Evolutionary conservation across 78 protist species (phyloP).

Genomic region (Isochrysis galbana): DNA sequence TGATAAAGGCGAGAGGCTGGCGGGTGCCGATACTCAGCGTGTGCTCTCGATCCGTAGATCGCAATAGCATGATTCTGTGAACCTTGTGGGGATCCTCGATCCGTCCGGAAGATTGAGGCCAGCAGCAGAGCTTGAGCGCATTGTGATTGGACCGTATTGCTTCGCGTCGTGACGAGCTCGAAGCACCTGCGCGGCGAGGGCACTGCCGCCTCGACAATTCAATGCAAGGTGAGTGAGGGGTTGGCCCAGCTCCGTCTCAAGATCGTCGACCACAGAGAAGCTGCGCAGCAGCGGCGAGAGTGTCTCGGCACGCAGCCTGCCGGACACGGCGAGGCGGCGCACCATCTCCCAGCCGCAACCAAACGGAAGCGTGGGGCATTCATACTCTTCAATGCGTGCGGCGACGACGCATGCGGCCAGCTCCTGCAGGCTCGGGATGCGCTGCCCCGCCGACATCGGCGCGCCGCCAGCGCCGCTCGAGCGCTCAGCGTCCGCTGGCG

Average conservation of each 20-base stretch:
- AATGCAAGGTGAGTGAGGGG: background rate
- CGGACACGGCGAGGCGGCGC: background rate
- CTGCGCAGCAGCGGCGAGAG: background rate
- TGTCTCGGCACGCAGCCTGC: background rate
- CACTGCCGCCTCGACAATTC: background rate
- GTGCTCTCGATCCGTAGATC: too few relatives aligned
- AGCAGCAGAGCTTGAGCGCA: too few relatives aligned
- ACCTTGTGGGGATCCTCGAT: too few relatives aligned
- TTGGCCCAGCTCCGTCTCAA: background rate
- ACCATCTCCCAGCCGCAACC: background rate
- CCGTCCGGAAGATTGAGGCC: too few relatives aligned
- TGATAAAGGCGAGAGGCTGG: too few relatives aligned
- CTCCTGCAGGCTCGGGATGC: background rate
- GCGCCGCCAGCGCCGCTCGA: too few relatives aligned
- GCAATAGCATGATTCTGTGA: too few relatives aligned
- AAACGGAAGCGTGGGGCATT: background rate
- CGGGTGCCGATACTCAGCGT: too few relatives aligned
- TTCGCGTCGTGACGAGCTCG: too few relatives aligned
- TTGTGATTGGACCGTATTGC: too few relatives aligned
- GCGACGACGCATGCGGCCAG: background rate
- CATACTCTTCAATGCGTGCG: background rate
- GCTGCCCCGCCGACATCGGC: too few relatives aligned
- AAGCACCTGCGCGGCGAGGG: background rate
- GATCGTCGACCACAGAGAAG: background rate
- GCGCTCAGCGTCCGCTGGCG: too few relatives aligned